Percentiles rank a stretch among this genome's conserved stretches.
These are phyloP conservation scores for Phytopythium sindhum DNA, from an alignment of 352 stramenopile species.

Conservation along the genomic window DNA sequence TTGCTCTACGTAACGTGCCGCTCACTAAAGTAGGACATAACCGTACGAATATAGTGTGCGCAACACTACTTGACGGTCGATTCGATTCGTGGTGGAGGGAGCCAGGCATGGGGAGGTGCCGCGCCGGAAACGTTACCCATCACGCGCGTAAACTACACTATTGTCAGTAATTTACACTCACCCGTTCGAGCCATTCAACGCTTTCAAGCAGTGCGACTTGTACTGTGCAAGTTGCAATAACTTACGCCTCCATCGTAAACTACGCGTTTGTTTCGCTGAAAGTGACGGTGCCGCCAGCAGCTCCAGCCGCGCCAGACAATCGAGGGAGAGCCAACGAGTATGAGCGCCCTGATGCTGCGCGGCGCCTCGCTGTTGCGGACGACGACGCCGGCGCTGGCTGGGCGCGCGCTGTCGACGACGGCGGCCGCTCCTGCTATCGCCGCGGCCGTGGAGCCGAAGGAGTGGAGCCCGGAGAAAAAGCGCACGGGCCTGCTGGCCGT, in stretches of 20 bases:
- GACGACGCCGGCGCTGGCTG: background rate
- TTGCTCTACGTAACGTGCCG: background rate
- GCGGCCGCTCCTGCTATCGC: slow-evolving; percentile 2
- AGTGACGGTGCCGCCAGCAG: too few relatives aligned
- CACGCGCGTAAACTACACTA: background rate
- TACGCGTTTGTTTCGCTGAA: too few relatives aligned
- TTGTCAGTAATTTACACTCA: background rate
- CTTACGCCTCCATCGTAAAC: too few relatives aligned
- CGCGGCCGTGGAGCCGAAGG: slow-evolving; percentile 18
- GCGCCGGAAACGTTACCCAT: too few relatives aligned
- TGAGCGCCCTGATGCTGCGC: slow-evolving; percentile 7
- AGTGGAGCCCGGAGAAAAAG: slow-evolving; percentile 79
- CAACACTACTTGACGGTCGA: background rate
- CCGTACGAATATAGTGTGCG: background rate
- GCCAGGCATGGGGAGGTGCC: background rate
- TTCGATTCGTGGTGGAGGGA: background rate
- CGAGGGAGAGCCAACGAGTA: background rate
- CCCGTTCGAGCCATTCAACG: too few relatives aligned
- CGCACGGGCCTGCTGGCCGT: slow-evolving; percentile 89
- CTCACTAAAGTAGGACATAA: background rate
- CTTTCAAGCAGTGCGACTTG: too few relatives aligned
- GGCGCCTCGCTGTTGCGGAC: background rate
- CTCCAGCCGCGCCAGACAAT: background rate
- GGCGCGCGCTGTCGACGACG: slow-evolving; percentile 20
- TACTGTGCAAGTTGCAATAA: too few relatives aligned